A percentile compares a stretch with the other conserved stretches of the same genome.
Evolutionary conservation across 176 grass and related monocot species (phyloP).

Genomic region (Luzula sylvatica): DNA sequence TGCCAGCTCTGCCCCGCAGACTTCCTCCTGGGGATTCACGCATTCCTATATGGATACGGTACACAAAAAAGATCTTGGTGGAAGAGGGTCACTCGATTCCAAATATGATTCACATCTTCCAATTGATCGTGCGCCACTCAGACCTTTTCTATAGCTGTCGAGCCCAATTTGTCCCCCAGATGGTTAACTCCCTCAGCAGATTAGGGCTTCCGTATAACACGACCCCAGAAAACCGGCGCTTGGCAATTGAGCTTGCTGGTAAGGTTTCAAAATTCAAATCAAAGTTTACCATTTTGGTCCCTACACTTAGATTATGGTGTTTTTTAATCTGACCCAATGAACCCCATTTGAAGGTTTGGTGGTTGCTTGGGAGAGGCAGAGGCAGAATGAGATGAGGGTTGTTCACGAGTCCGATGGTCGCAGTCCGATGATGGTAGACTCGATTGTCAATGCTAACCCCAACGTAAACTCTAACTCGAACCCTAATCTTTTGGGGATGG

Average conservation of each 20-base stretch:
- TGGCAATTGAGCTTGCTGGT: slow-evolving; percentile 99
- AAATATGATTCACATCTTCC: slow-evolving; percentile 99
- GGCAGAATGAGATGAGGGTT: slow-evolving; percentile 83
- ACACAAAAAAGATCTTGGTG: slow-evolving; percentile 96
- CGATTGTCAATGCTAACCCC: slow-evolving; percentile 18
- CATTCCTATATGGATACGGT: slow-evolving; percentile 98
- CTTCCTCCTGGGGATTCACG: slow-evolving; percentile 85
- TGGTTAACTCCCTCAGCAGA: slow-evolving; percentile 97
- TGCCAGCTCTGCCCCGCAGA: slow-evolving; percentile 92
- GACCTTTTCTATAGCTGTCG: slow-evolving; percentile 97
- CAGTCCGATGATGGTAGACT: slow-evolving; percentile 20
- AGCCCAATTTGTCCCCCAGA: slow-evolving; percentile 99
- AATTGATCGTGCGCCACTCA: slow-evolving; percentile 94
- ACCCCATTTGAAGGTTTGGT: slow-evolving; percentile 36
- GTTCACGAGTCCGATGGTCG: slow-evolving; percentile 51
- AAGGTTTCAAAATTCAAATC: neutral
- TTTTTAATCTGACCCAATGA: neutral
- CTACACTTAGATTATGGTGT: neutral
- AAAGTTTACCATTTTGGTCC: neutral
- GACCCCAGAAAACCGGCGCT: slow-evolving; percentile 75
- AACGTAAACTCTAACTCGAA: slow-evolving; percentile 8
- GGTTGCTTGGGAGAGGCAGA: slow-evolving; percentile 95
- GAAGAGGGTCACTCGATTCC: slow-evolving; percentile 99
- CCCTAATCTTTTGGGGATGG: slow-evolving; percentile 15
- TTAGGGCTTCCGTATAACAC: slow-evolving; percentile 95